Evolutionary conservation across 768 basidiomycete genomes (phyloP), one percentile per base, ranked within the genome.

Genomic region (Russula griseocarnosa): DNA sequence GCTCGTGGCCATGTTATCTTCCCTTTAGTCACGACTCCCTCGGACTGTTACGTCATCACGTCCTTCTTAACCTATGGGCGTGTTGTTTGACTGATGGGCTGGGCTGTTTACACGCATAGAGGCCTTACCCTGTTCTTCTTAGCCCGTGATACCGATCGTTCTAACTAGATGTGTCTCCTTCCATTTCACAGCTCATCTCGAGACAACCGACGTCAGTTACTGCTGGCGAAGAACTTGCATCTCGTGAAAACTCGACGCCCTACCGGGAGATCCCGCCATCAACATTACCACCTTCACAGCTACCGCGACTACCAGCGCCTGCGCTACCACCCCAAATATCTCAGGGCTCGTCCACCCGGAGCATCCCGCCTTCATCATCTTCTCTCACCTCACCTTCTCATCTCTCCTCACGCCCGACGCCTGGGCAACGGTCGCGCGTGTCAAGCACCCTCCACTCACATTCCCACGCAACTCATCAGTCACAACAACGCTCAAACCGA

Each of bases 291-390:
- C 59, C 34, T 16, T 3, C 22, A 11, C 63, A 60, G 1, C 28
- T n/a, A 1, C 22, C 58, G 40, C 53, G 49, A 42, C 32, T 24
- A 24, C 40, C 49, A 18, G 59, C 55, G 14, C 55, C 52, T 3
- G 16, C 55, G 20, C 20, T 61, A 9, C 54, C 64, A 13, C 32
- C 18, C 16, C 64, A 60, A 26, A 52, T 13, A 14, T 61, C 64
- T 24, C 47, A n/a, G 32, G 32, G 20, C 54, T 61, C 64, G 11
- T 65, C 64, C 24, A 65, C 58, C 13, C 64, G 64, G 42, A 65
- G 38, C 55, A 65, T 61, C 11, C 55, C 55, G 24, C 64, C 64
- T 32, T 65, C 63, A 13, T 56, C 64, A 7, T 57, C 64, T 2
- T 56, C 59, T 3, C 59, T 57, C 20, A 38, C 64, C 9, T 56